Conservation (phyloP, 2,329 filamentous ascomycete species). For the Colletotrichum sp. region DNA sequence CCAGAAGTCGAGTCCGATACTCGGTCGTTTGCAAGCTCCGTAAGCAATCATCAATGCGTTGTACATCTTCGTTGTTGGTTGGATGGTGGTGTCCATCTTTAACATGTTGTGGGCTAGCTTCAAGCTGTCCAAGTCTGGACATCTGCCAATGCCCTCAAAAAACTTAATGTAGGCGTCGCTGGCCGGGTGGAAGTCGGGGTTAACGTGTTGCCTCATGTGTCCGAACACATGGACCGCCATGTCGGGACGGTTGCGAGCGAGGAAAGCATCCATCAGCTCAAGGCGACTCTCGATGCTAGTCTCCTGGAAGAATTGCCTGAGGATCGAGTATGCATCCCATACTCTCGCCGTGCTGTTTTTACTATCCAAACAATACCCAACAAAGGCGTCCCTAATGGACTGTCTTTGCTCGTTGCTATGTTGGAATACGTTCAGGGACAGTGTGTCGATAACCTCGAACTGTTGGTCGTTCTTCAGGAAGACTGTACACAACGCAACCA, state of each 20-base stretch:
- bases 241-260: conserved; percentile 76
- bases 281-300: conserved; percentile 70
- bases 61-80: conserved; percentile 75
- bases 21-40: conserved; percentile 68
- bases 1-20: conserved; percentile 80
- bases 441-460: conserved; percentile 79
- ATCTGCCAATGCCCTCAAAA: conserved; percentile 75
- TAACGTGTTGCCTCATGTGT: conserved; percentile 85
- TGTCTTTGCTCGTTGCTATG: conserved; percentile 74
- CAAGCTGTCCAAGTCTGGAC: conserved; percentile 57
- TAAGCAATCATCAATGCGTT: conserved; percentile 92
- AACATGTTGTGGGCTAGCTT: conserved; percentile 88
- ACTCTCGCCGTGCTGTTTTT: conserved; percentile 65
- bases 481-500: conserved; percentile 73
- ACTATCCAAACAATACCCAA: conserved; percentile 70
- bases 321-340: conserved; percentile 70
- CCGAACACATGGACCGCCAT: conserved; percentile 88
- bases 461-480: conserved; percentile 79
- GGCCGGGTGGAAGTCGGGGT: conserved; percentile 67
- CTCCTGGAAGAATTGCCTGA: conserved; percentile 69
- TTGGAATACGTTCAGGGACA: conserved; percentile 75
- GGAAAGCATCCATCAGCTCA: conserved; percentile 82
- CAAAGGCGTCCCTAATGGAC: conserved; percentile 68
- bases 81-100: conserved; percentile 86
- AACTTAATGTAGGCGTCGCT: conserved; percentile 78